These are phyloP conservation scores for Penicillium nordicum DNA, from an alignment of 2,329 filamentous ascomycete genomes.

Conservation along the genomic window DNA sequence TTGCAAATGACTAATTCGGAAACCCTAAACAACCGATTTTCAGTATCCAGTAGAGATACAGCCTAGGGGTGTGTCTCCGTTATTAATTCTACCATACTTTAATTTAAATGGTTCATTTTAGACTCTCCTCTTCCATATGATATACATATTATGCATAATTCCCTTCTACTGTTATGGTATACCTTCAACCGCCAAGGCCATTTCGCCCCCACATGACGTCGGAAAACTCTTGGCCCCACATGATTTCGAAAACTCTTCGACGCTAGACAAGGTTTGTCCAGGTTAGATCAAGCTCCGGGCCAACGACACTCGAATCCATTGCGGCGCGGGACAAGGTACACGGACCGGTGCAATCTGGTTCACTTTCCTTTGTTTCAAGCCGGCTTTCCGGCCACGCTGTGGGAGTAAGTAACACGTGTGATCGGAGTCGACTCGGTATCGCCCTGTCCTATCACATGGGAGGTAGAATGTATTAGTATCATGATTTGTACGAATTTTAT, in stretches of 20 bases:
- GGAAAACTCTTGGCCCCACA: background rate
- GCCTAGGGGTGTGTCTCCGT: too few species aligned
- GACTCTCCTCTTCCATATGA: background rate
- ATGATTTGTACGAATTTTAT: background rate
- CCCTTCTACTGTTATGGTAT: background rate
- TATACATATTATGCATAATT: background rate
- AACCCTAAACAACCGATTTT: background rate
- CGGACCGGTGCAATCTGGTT: background rate
- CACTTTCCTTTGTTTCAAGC: background rate
- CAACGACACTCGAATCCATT: constrained; percentile 13
- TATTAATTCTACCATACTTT: background rate
- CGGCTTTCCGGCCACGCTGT: background rate
- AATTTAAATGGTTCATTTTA: background rate
- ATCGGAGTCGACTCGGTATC: background rate
- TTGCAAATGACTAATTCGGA: background rate
- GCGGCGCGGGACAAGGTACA: background rate
- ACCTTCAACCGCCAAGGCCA: background rate
- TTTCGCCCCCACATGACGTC: background rate
- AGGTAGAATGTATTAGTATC: background rate
- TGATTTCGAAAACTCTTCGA: background rate
- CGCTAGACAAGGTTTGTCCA: background rate
- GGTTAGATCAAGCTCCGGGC: background rate
- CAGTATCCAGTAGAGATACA: background rate
- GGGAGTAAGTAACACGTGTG: background rate
- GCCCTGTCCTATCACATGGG: background rate